These are phyloP conservation scores for Annona cherimola DNA, from an alignment of 164 flowering plant genomes.

Conservation along the genomic window DNA sequence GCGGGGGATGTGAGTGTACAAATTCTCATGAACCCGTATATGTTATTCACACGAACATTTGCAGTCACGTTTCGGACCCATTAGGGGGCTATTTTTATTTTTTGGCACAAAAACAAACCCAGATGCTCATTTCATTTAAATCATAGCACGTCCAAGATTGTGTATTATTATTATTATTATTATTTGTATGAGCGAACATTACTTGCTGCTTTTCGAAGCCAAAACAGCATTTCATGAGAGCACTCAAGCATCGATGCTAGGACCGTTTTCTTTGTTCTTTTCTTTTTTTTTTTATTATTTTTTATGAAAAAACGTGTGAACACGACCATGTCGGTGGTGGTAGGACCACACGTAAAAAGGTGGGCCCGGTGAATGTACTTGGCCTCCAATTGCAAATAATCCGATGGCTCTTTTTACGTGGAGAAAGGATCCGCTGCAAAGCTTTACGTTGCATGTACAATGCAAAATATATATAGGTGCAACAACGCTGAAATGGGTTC, in stretches of 20 bases:
- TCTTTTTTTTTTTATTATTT: neutral
- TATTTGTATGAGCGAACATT: neutral
- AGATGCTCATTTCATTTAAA: neutral
- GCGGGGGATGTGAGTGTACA: neutral
- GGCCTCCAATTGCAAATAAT: too few relatives aligned
- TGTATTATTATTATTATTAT: neutral
- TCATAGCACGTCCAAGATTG: neutral
- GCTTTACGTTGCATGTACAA: too few relatives aligned
- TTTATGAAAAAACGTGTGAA: neutral
- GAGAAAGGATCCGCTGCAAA: too few relatives aligned
- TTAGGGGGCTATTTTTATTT: neutral
- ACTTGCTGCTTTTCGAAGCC: slow-evolving; percentile 7
- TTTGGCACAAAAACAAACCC: neutral
- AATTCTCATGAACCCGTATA: neutral
- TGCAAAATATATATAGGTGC: too few relatives aligned
- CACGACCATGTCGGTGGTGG: too few relatives aligned
- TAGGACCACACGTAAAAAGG: too few relatives aligned
- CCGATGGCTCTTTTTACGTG: too few relatives aligned
- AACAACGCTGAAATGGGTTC: too few relatives aligned
- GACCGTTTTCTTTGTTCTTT: neutral
- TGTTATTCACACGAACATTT: neutral
- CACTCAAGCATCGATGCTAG: slow-evolving; percentile 10
- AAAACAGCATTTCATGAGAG: slow-evolving; percentile 1
- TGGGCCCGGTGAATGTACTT: too few relatives aligned
- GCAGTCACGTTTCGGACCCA: neutral